phyloP scores from a whole-genome alignment of 768 basidiomycete species.

The Mrakia hoshinonis region DNA sequence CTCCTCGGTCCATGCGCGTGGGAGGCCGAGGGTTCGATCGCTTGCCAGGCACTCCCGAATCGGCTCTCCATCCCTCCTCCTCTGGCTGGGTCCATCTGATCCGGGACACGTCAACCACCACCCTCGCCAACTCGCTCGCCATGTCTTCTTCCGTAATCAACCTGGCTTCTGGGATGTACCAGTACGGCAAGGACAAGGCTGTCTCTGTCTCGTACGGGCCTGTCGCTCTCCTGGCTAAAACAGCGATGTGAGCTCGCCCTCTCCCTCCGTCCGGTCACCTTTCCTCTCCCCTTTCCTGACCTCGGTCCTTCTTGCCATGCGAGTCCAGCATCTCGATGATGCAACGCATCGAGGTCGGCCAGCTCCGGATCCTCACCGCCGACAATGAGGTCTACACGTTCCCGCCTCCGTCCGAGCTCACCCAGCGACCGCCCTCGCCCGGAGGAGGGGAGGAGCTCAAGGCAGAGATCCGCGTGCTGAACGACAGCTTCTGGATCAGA shows the following conservation, averaged over 20 bases:
- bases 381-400: conserved; percentile 32
- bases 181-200: conserved; percentile 6
- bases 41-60: too few relatives aligned
- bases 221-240: not conserved
- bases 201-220: not conserved
- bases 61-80: too few relatives aligned
- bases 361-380: conserved; percentile 31
- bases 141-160: not conserved
- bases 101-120: too few relatives aligned
- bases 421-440: not conserved
- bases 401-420: conserved; percentile 18
- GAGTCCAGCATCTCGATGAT: conserved; percentile 5
- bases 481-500: conserved; percentile 38
- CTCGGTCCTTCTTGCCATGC: not conserved
- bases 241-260: not conserved
- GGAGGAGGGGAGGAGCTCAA: conserved; percentile 16
- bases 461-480: conserved; percentile 30
- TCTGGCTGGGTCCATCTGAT: too few relatives aligned
- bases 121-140: not conserved
- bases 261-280: not conserved
- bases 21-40: too few relatives aligned
- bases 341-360: conserved; percentile 32
- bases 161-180: not conserved
- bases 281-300: not conserved
- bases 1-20: too few relatives aligned